Evolutionary conservation across 2,329 filamentous ascomycete species (phyloP).

Genomic region (Colletotrichum truncatum): DNA sequence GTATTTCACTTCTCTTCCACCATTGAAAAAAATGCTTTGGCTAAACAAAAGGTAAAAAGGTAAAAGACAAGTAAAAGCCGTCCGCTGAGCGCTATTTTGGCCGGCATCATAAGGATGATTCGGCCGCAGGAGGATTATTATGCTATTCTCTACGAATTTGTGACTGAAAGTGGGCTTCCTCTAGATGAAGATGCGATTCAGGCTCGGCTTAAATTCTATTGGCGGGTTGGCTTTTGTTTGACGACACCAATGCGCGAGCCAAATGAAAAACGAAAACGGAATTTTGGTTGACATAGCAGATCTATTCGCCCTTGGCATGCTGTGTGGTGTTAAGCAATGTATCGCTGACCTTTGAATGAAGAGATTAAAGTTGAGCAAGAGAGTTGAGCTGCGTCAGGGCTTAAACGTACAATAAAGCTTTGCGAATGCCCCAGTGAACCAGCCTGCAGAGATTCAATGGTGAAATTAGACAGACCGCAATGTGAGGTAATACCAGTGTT

Average conservation of each 20-base stretch:
- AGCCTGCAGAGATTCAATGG: too few species aligned
- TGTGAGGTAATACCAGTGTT: too few species aligned
- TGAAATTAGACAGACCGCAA: too few species aligned
- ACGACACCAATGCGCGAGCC: not conserved
- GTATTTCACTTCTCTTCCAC: not conserved
- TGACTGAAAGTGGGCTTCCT: not conserved
- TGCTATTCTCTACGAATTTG: constrained; percentile 1
- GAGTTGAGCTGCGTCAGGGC: too few species aligned
- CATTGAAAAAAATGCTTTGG: not conserved
- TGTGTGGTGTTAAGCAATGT: not conserved
- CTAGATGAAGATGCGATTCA: not conserved
- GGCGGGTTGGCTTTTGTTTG: not conserved
- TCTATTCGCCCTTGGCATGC: constrained; percentile 3
- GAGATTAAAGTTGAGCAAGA: too few species aligned
- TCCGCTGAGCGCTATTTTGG: not conserved
- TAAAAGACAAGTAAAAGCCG: not conserved
- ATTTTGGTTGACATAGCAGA: constrained; percentile 13
- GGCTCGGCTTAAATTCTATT: not conserved
- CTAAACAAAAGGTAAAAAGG: not conserved
- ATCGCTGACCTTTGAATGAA: not conserved
- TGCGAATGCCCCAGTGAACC: too few species aligned
- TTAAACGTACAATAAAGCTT: too few species aligned
- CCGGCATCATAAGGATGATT: not conserved
- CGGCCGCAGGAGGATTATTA: not conserved
- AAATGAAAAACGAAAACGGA: constrained; percentile 2